Evolutionary conservation across 2,329 filamentous ascomycete genomes (phyloP), one percentile per base, ranked within the genome.

Genomic region (Camillea tinctor): DNA sequence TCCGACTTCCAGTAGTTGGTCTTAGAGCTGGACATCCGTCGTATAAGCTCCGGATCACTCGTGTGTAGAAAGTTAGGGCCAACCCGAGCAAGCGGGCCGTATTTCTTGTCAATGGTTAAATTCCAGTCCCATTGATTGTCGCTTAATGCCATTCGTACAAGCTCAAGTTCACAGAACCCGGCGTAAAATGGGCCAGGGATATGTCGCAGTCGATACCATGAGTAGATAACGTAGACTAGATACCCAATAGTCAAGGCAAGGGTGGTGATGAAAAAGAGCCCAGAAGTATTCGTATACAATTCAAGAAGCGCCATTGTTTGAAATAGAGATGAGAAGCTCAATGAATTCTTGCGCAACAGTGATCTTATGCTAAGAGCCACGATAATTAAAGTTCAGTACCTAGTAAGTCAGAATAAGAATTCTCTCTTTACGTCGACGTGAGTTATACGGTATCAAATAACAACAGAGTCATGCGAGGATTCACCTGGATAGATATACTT

Each of bases 61-160:
- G 66, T 67, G 17, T 66, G 11, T 15, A 71, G 55, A 4, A 66
- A 60, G 30, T 67, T 68, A 19, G 69, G 69, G 1, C 66, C 69
- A 40, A 71, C 53, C n/a, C 68, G 60, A n/a, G 56, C 54, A 9
- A 62, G 59, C n/a, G 53, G 54, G 19, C 65, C 61, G 24, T 69
- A 61, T 50, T 63, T 59, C 30, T 62, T 44, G n/a, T 51, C 20
- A 44, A 23, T 55, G 8, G 19, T 21, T 19, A 40, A 30, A 15
- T 30, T 44, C 13, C 3, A 30, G 7, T 58, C 56, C 21, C 61
- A 54, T 15, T 62, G 55, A 8, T 49, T 58, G 5, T 58, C 56
- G n/a, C 53, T 54, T 2, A 55, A 55, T 2, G 58, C 59, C n/a
- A 53, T 30, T 4, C 55, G 56, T 8, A 44, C 64, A 6, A 66